phyloP scores from a whole-genome alignment of 179 eudicot genomes.

The Beta corolliflora region DNA sequence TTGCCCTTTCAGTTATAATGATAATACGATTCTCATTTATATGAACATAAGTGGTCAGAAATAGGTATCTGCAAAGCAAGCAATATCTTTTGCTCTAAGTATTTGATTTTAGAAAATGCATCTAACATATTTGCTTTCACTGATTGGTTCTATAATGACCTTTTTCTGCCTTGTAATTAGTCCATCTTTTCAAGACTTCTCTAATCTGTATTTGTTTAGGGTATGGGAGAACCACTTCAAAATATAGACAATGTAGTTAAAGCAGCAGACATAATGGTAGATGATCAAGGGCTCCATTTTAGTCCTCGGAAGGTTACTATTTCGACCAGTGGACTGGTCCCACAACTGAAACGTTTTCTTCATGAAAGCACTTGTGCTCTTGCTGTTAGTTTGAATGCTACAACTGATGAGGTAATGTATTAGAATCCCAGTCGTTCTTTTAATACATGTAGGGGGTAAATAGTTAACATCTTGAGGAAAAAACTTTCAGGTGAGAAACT shows the following conservation, averaged over 20 bases:
- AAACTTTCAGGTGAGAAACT: constrained; percentile 68
- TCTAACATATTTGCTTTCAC: background rate
- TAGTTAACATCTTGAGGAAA: constrained; percentile 10
- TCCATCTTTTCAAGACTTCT: background rate
- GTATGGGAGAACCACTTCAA: constrained; percentile 98
- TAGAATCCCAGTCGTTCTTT: constrained; percentile 5
- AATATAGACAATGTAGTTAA: constrained; percentile 82
- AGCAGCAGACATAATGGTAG: constrained; percentile 84
- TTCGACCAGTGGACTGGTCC: constrained; percentile 96
- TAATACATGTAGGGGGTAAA: background rate
- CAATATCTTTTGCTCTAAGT: background rate
- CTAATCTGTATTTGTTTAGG: constrained; percentile 45
- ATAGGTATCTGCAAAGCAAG: no score
- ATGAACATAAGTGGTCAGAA: no score
- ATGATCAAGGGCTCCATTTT: constrained; percentile 91
- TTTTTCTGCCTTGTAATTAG: constrained; percentile 5
- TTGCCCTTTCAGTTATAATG: background rate
- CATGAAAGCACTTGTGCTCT: constrained; percentile 77
- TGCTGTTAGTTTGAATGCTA: constrained; percentile 95
- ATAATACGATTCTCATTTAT: background rate
- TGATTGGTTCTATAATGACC: background rate
- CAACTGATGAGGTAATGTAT: constrained; percentile 77
- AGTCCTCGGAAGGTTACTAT: constrained; percentile 94
- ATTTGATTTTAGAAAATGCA: background rate
- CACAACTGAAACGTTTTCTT: constrained; percentile 87